Conservation (phyloP, 345 rosid species). For the Arabidopsis suecica region DNA sequence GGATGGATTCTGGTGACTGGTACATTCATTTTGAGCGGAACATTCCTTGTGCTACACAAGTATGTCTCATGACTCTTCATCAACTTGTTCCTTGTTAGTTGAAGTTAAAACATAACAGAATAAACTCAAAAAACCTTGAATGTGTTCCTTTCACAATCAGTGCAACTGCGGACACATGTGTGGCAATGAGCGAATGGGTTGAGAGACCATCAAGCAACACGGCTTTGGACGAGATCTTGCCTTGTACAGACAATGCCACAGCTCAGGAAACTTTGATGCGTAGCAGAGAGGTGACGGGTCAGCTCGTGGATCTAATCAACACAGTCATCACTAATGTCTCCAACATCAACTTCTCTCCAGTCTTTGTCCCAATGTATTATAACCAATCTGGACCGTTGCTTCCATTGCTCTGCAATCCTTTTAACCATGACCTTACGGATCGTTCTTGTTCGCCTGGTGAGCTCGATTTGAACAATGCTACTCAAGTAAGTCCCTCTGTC, state of each 20-base stretch:
- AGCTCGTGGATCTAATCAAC: constrained; percentile 79
- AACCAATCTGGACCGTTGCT: constrained; percentile 92
- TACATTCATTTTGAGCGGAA: constrained; percentile 84
- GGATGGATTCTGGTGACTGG: constrained; percentile 97
- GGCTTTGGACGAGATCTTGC: constrained; percentile 81
- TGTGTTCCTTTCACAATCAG: constrained; percentile 44
- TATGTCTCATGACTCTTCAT: constrained; percentile 48
- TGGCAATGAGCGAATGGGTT: constrained; percentile 86
- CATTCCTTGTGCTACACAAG: constrained; percentile 92
- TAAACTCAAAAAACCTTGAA: background rate
- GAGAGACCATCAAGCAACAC: constrained; percentile 83
- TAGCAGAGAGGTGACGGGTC: constrained; percentile 77
- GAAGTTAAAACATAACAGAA: background rate
- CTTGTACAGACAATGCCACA: constrained; percentile 80
- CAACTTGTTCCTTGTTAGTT: constrained; percentile 1
- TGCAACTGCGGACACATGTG: constrained; percentile 87
- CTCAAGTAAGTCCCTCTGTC: constrained; percentile 58
- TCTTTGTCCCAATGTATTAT: constrained; percentile 70
- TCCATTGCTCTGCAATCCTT: constrained; percentile 88
- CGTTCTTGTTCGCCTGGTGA: constrained; percentile 78
- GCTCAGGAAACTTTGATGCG: constrained; percentile 72
- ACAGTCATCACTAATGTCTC: constrained; percentile 93
- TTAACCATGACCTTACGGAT: constrained; percentile 58
- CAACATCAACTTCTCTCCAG: constrained; percentile 90
- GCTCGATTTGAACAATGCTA: constrained; percentile 75